Percentiles rank a stretch among this genome's conserved stretches.
phyloP scores from a whole-genome alignment of 2,329 filamentous ascomycete species.

The Aspergillus puulaauensis region DNA sequence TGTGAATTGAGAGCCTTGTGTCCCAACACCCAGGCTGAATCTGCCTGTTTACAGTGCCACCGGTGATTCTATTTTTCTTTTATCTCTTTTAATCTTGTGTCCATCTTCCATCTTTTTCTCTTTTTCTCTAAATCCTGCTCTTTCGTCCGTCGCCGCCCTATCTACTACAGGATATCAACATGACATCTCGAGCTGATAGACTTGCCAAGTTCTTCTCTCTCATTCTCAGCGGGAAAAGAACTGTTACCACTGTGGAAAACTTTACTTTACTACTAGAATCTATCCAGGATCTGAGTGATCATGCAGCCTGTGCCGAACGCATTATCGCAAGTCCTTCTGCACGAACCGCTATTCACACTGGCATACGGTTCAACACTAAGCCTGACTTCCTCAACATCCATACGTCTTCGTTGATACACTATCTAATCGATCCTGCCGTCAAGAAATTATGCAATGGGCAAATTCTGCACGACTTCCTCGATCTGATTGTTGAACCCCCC shows the following conservation, averaged over 20 bases:
- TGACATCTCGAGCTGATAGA: slow-evolving; percentile 20
- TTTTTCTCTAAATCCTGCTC: background rate
- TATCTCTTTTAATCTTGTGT: too few species aligned
- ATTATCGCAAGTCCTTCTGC: slow-evolving; percentile 38
- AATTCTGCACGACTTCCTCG: slow-evolving; percentile 49
- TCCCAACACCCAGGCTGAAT: background rate
- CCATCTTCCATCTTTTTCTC: background rate
- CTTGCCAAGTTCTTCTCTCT: slow-evolving; percentile 42
- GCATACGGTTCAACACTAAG: slow-evolving; percentile 47
- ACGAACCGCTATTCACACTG: slow-evolving; percentile 38
- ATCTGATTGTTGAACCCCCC: slow-evolving; percentile 51
- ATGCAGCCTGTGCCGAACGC: slow-evolving; percentile 41
- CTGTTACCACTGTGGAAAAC: slow-evolving; percentile 39
- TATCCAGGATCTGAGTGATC: slow-evolving; percentile 44
- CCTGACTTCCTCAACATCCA: slow-evolving; percentile 45
- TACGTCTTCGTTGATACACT: slow-evolving; percentile 39
- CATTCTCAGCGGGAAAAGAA: slow-evolving; percentile 40
- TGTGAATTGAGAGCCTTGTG: background rate
- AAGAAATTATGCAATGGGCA: slow-evolving; percentile 53
- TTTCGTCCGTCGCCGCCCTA: background rate
- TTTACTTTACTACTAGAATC: slow-evolving; percentile 52
- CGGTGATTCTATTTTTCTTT: background rate
- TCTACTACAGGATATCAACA: background rate
- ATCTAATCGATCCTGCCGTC: slow-evolving; percentile 44
- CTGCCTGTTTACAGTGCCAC: background rate